Percentiles rank a stretch among this genome's conserved stretches.
These are phyloP conservation scores for Lomentospora prolificans DNA, from an alignment of 2,329 filamentous ascomycete species.

Conservation along the genomic window DNA sequence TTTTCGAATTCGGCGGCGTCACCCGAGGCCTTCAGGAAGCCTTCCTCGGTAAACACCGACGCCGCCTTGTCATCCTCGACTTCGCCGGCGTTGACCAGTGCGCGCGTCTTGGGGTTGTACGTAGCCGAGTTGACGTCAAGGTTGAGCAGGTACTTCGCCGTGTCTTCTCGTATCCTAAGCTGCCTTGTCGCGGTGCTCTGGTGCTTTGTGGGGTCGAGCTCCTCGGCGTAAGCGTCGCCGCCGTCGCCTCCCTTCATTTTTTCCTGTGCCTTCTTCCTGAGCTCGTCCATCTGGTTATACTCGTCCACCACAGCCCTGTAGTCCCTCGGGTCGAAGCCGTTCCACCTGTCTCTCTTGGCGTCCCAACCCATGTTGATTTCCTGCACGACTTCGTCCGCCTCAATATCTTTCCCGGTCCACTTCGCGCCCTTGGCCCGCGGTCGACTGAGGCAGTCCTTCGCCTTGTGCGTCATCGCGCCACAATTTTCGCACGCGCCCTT, in stretches of 20 bases:
- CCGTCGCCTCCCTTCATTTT: constrained; percentile 35
- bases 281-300: constrained; percentile 74
- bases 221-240: constrained; percentile 72
- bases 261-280: constrained; percentile 48
- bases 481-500: constrained; percentile 99
- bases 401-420: constrained; percentile 87
- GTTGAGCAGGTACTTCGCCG: constrained; percentile 91
- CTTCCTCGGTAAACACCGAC: constrained; percentile 80
- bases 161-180: constrained; percentile 87
- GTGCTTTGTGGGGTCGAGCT: constrained; percentile 92
- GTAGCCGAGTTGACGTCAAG: constrained; percentile 93
- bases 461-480: constrained; percentile 92
- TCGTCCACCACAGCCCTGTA: constrained; percentile 83
- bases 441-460: constrained; percentile 82
- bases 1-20: constrained; percentile 89
- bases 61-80: constrained; percentile 72
- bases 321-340: constrained; percentile 87
- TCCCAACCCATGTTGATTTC: constrained; percentile 89
- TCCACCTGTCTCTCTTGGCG: constrained; percentile 95
- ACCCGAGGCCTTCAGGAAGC: constrained; percentile 78
- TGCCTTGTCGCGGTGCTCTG: constrained; percentile 87
- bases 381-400: constrained; percentile 81
- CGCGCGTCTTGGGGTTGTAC: constrained; percentile 92
- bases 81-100: constrained; percentile 78
- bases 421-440: constrained; percentile 83